Percentiles rank a stretch among this genome's conserved stretches.
These are phyloP conservation scores for Graphium sp. DNA, from an alignment of 2,329 filamentous ascomycete species.

Conservation along the genomic window DNA sequence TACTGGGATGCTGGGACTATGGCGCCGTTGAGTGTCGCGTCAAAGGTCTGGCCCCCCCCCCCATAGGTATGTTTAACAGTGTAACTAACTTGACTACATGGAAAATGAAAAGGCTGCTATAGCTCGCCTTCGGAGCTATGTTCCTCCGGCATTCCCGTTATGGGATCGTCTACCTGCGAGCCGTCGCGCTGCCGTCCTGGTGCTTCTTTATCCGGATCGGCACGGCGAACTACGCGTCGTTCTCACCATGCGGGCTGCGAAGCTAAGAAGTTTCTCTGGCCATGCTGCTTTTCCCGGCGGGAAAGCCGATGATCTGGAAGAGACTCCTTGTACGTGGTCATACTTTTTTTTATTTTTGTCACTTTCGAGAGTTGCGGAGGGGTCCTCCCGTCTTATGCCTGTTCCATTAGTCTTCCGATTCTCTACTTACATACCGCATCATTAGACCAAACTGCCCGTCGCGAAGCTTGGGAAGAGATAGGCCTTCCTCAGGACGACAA, in stretches of 20 bases:
- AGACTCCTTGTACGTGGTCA: conserved; percentile 38
- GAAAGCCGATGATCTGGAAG: conserved; percentile 40
- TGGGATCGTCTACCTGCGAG: conserved; percentile 45
- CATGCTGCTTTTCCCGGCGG: conserved; percentile 80
- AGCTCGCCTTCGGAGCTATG: conserved; percentile 42
- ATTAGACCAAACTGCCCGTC: conserved; percentile 70
- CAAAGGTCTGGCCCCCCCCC: conserved; percentile 20
- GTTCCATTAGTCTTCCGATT: no score
- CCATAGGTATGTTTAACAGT: conserved; percentile 1
- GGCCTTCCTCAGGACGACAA: conserved; percentile 59
- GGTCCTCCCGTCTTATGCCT: no score
- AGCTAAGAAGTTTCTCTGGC: conserved; percentile 54
- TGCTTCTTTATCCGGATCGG: conserved; percentile 75
- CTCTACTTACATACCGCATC: no score
- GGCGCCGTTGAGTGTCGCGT: conserved; percentile 35
- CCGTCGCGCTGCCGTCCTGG: conserved; percentile 69
- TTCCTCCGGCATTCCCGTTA: conserved; percentile 39
- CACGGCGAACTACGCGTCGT: conserved; percentile 61
- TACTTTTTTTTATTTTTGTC: background rate
- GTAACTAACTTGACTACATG: background rate
- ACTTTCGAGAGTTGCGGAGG: no score
- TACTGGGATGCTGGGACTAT: conserved; percentile 43
- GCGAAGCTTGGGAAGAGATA: conserved; percentile 88
- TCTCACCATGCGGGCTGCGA: conserved; percentile 50
- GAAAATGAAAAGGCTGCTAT: conserved; percentile 32